Conservation (phyloP, 1,284 basidiomycete species). For the Cerrena zonata region DNA sequence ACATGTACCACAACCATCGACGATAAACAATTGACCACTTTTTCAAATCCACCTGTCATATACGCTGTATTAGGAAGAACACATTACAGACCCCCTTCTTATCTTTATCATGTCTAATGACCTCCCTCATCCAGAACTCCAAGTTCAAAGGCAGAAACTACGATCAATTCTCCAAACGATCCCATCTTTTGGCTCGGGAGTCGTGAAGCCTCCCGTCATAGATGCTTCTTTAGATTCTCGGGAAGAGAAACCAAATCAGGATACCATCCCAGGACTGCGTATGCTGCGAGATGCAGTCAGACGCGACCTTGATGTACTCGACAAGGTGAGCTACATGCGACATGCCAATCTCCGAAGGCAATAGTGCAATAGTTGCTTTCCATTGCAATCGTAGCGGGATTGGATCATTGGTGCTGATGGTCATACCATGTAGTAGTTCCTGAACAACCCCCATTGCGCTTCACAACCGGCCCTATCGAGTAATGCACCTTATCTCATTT, state of each 20-base stretch:
- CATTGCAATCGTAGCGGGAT: neutral
- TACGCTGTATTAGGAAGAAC: too few relatives aligned
- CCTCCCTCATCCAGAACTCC: conserved; percentile 36
- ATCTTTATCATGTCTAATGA: too few relatives aligned
- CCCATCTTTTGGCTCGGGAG: conserved; percentile 38
- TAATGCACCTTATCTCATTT: conserved; percentile 69
- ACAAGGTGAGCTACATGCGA: conserved; percentile 39
- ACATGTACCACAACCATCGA: too few relatives aligned
- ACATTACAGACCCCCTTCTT: too few relatives aligned
- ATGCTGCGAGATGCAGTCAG: conserved; percentile 41
- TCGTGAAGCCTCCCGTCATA: conserved; percentile 45
- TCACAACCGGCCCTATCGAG: conserved; percentile 51
- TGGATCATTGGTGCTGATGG: neutral
- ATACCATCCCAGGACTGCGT: conserved; percentile 48
- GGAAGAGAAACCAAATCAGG: conserved; percentile 38
- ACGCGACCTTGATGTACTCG: conserved; percentile 46
- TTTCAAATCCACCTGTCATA: too few relatives aligned
- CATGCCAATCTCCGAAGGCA: neutral
- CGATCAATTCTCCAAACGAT: conserved; percentile 40
- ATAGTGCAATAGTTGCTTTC: too few relatives aligned
- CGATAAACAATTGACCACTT: too few relatives aligned
- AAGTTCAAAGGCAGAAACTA: conserved; percentile 30
- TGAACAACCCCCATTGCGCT: conserved; percentile 40
- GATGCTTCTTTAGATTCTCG: conserved; percentile 46
- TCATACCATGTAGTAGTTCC: conserved; percentile 51